Evolutionary conservation across 306 rosid species (phyloP), one percentile per base, ranked within the genome.

Genomic region (Oxytropis ochrocephala): DNA sequence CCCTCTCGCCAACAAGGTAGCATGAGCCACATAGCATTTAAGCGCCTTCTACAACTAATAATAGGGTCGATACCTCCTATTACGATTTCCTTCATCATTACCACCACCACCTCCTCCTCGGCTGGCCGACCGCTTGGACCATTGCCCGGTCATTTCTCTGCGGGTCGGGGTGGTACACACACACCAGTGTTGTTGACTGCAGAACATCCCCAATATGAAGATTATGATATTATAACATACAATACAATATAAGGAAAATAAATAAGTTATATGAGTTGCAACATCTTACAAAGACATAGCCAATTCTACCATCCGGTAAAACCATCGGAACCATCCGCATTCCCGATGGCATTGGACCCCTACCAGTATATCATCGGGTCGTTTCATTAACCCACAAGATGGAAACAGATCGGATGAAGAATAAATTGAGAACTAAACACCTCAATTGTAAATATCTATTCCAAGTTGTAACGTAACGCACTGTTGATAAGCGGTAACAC

Each of bases 291-390:
- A 95, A 91, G 63, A 91, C 97, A 78, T 91, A 95, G 75, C 99
- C 99, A 62, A 95, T 89, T 68, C 88, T 92, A 44, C 99, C 99
- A 64, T 95, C 99, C 0, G 97, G 99, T 66, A 95, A 80, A 70
- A 91, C 88, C 97, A 95, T 91, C 1, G 99, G 99, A 64, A 95
- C 99, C 99, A 95, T 95, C 65, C 87, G 99, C 99, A 95, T 95
- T 80, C 99, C 96, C 2, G 97, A 80, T 7, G 97, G 99, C 99
- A 91, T 95, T 72, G 99, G 99, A 62, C 99, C 99, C 83, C 99
- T 87, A 69, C 99, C 99, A n/a, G 24, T 95, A 95, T 80, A 95
- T 95, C 95, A 95, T 66, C 41, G 99, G 99, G 96, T 91, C n/a
- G 99, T 78, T 77, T 56, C 64, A 27, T 12, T 74, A 83, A 79